Evolutionary conservation across 2,329 filamentous ascomycete species (phyloP).

Genomic region (Hypomyces rosellus): DNA sequence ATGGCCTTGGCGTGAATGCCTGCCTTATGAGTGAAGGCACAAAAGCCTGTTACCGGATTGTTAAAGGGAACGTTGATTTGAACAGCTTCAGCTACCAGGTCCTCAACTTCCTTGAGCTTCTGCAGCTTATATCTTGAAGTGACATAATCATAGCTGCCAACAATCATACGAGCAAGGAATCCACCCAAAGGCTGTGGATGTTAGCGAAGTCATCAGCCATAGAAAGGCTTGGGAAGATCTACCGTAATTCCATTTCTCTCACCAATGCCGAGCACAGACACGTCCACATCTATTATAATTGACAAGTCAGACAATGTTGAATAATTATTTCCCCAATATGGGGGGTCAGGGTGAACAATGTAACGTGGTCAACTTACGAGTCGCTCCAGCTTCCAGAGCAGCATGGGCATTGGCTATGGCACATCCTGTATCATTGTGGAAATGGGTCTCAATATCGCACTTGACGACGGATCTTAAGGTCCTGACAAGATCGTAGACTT

Average conservation of each 20-base stretch:
- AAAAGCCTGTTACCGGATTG: conserved; percentile 28
- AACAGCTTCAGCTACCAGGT: conserved; percentile 57
- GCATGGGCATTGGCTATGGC: conserved; percentile 83
- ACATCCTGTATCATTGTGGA: conserved; percentile 73
- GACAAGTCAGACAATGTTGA: too few relatives aligned
- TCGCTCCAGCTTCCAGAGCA: conserved; percentile 57
- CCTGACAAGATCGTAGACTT: conserved; percentile 71
- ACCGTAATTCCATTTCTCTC: conserved; percentile 30
- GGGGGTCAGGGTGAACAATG: too few relatives aligned
- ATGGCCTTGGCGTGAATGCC: conserved; percentile 29
- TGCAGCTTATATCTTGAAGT: conserved; percentile 63
- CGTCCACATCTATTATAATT: conserved; percentile 52
- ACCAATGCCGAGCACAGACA: conserved; percentile 78
- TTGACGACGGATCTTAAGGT: conserved; percentile 13
- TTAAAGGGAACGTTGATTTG: conserved; percentile 15
- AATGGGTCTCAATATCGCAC: conserved; percentile 80
- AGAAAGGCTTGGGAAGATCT: too few relatives aligned
- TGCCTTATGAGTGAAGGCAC: conserved; percentile 27
- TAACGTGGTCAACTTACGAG: conserved; percentile 26
- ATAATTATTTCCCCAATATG: too few relatives aligned
- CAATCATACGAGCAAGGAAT: conserved; percentile 32
- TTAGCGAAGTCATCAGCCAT: too few relatives aligned
- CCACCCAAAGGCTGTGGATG: conserved; percentile 9
- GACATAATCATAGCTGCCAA: conserved; percentile 14
- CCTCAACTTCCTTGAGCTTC: conserved; percentile 84